Conservation (phyloP, 2,329 filamentous ascomycete species). For the Monosporascus sp. region DNA sequence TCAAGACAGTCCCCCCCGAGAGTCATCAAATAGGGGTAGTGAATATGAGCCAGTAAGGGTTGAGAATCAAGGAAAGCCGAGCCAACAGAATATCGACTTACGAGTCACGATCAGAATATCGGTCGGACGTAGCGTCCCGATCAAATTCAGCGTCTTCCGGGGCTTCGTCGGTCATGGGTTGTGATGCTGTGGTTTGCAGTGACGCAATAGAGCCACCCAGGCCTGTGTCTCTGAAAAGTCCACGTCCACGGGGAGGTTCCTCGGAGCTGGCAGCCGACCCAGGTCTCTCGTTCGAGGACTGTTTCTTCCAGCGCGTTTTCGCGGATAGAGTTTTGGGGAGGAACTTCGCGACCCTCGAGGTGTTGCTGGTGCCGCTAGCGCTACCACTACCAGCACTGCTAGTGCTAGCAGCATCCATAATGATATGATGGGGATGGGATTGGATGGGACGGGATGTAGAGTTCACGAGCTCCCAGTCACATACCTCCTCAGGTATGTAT, state of each 20-base stretch:
- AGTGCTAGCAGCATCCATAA: constrained; percentile 19
- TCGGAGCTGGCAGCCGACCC: constrained; percentile 25
- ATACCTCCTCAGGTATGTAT: neutral
- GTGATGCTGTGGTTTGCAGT: constrained; percentile 12
- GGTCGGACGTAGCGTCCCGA: neutral
- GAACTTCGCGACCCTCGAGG: constrained; percentile 27
- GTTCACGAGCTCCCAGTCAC: neutral
- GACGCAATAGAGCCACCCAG: constrained; percentile 6
- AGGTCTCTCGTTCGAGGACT: constrained; percentile 35
- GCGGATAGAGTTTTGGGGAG: constrained; percentile 47
- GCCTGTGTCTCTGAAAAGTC: constrained; percentile 10
- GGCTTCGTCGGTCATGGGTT: constrained; percentile 3
- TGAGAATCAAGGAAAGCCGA: neutral
- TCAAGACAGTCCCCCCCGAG: neutral
- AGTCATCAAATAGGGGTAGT: neutral
- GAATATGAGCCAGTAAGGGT: neutral
- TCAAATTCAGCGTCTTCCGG: neutral
- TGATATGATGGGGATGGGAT: constrained; percentile 1
- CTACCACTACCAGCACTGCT: constrained; percentile 3
- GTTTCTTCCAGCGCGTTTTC: constrained; percentile 43
- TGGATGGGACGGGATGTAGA: neutral
- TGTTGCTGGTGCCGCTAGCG: constrained; percentile 7
- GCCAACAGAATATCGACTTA: neutral
- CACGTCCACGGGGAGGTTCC: constrained; percentile 23
- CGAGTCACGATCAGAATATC: neutral